These are phyloP conservation scores for Phytopythium boreale DNA, from an alignment of 352 stramenopile genomes.

Conservation along the genomic window DNA sequence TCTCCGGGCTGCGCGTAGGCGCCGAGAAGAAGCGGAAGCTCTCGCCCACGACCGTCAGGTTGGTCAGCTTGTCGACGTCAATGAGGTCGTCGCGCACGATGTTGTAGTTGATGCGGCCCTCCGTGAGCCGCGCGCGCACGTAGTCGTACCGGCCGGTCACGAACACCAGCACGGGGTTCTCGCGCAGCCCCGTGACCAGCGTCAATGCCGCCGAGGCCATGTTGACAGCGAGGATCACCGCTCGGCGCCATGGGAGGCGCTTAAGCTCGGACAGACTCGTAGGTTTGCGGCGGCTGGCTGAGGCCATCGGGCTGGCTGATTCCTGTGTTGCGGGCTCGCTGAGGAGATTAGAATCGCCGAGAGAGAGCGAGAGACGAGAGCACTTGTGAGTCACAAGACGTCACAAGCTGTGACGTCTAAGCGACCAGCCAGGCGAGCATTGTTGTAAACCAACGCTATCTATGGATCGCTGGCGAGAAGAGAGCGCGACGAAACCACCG, in stretches of 20 bases:
- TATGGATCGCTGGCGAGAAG: too few species aligned
- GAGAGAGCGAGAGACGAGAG: too few species aligned
- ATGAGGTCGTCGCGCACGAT: constrained; percentile 15
- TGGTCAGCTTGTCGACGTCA: constrained; percentile 10
- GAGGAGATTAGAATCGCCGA: too few species aligned
- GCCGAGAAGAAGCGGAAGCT: constrained; percentile 33
- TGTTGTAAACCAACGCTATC: too few species aligned
- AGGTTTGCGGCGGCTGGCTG: not conserved
- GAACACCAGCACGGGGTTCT: constrained; percentile 34
- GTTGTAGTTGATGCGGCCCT: constrained; percentile 29
- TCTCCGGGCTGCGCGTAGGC: constrained; percentile 22
- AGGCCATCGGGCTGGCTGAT: too few species aligned
- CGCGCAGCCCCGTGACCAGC: constrained; percentile 30
- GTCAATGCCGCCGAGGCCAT: constrained; percentile 27
- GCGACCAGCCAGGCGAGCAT: too few species aligned
- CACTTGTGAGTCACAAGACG: too few species aligned
- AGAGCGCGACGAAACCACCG: too few species aligned
- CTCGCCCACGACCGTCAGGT: constrained; percentile 25
- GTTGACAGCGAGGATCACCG: constrained; percentile 19
- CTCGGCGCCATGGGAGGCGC: not conserved
- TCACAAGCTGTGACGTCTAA: too few species aligned
- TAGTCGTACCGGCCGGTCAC: constrained; percentile 24
- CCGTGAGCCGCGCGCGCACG: constrained; percentile 18
- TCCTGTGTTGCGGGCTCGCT: too few species aligned
- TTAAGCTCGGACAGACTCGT: not conserved